Evolutionary conservation across 768 basidiomycete genomes (phyloP), one percentile per base, ranked within the genome.

Genomic region (Mycena epipterygia): DNA sequence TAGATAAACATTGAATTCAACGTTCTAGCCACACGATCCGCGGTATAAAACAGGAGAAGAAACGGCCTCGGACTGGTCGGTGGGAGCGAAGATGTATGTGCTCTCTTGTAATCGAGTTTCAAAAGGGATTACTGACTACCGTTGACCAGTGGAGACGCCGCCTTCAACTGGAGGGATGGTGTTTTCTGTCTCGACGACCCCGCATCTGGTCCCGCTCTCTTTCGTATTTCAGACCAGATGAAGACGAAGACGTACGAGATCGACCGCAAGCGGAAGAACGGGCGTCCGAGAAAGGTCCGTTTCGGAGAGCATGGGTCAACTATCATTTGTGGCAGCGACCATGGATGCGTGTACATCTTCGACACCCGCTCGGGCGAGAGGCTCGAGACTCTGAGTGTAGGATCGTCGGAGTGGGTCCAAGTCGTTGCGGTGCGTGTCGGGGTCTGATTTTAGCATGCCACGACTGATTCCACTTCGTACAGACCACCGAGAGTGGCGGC

Each of bases 111-210:
- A 41, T 64, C 41, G 57, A 37, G 35, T 3, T 30, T 23, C 2
- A 49, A 21, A 51, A 41, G 21, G 27, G 52, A 41, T 23, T 37
- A 17, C 61, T 63, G 61, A 63, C 37, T 27, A 14, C 27, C 37
- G 30, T 30, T 27, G n/a, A n/a, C 39, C 41, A 58, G 57, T 58
- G 57, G 57, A 37, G 53, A 55, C 35, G 53, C 53, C 35, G 53
- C n/a, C n/a, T 35, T 55, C 33, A 55, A 55, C 35, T 58, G 57
- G 62, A 64, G 25, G 41, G 62, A 64, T 30, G 62, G 62, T 30
- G 62, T 64, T n/a, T 53, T 64, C 51, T 52, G 49, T 16, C 37
- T 64, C 37, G 62, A 64, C 39, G 52, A 64, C 52, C 62, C 62
- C 29, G 5, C 52, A 13, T 64, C 51, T 39, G 62, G 62, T 29